Evolutionary conservation across 371 early-diverging fungal genomes (phyloP), one percentile per base, ranked within the genome.

Genomic region (Mortierella sp.): DNA sequence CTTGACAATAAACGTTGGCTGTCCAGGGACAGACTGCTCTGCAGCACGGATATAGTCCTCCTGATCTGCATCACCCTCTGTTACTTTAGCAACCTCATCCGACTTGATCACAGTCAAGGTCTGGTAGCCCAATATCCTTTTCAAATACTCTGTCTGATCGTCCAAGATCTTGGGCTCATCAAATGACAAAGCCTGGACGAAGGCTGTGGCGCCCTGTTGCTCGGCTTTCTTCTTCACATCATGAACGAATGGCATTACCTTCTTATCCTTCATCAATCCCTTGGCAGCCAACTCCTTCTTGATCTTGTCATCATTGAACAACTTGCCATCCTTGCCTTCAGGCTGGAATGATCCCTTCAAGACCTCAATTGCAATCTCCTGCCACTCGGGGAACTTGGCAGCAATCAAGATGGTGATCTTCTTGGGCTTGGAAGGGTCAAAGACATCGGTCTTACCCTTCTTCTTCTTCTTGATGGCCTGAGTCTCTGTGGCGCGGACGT

Each of bases 191-290:
- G 90, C 83, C 60, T 96, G 93, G 75, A 96, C 89, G 66, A 99
- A 95, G 2, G 93, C 97, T 4, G 83, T 66, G 2, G 89, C 79
- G 1, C 98, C 97, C 8, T 77, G 72, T 34, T 82, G 86, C 40
- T 86, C 87, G 26, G 96, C 92, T 57, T 86, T 83, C 84, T 93
- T 95, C 93, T 93, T 86, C 75, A 90, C 69, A 55, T 93, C 92
- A 71, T 93, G 90, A 29, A 96, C 89, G 83, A 97, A 98, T 26
- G 98, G 97, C 96, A 97, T 97, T 31, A 91, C 90, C 82, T 93
- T 92, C 88, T 97, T 98, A 86, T 98, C 94, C 89, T 94, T 95
- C 77, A 93, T 86, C 82, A 97, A 73, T 40, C 94, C 96, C 72
- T 86, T 86, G 60, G 87, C 85, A 54, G 87, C 89, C 67, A 97